These are phyloP conservation scores for Echeveria elegans DNA, from an alignment of 164 flowering plant genomes.

Conservation along the genomic window DNA sequence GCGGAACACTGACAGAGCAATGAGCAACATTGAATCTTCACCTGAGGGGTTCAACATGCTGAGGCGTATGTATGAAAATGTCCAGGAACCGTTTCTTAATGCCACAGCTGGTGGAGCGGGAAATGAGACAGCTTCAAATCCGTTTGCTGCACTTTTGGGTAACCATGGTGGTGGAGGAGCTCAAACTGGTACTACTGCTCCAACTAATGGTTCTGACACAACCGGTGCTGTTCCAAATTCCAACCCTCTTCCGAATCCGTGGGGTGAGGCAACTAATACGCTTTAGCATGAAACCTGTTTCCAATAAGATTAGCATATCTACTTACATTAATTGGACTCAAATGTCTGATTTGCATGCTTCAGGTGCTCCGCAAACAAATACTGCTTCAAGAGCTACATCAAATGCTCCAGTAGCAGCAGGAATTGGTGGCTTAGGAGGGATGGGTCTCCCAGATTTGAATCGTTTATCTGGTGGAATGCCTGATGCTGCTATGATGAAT, in stretches of 20 bases:
- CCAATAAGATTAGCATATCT: neutral
- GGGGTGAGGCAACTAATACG: slow-evolving; percentile 23
- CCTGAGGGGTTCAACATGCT: slow-evolving; percentile 98
- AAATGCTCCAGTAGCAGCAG: slow-evolving; percentile 47
- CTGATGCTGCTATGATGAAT: slow-evolving; percentile 43
- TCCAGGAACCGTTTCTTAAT: slow-evolving; percentile 86
- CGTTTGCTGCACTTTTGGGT: slow-evolving; percentile 71
- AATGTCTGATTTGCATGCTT: neutral
- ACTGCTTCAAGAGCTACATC: slow-evolving; percentile 35
- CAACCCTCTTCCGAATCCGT: slow-evolving; percentile 41
- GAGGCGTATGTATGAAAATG: slow-evolving; percentile 97
- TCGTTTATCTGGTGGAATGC: slow-evolving; percentile 42
- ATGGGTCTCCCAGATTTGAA: slow-evolving; percentile 62
- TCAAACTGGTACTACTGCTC: slow-evolving; percentile 20
- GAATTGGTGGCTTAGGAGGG: slow-evolving; percentile 55
- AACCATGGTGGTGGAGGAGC: slow-evolving; percentile 24
- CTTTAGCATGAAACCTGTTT: neutral
- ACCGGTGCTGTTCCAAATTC: slow-evolving; percentile 26
- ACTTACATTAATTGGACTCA: neutral
- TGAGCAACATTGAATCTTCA: slow-evolving; percentile 93
- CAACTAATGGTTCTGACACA: slow-evolving; percentile 20
- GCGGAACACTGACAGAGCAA: slow-evolving; percentile 97
- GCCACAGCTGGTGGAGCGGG: slow-evolving; percentile 71
- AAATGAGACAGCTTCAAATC: slow-evolving; percentile 53
- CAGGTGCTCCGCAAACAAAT: slow-evolving; percentile 57